Percentiles rank a stretch among this genome's conserved stretches.
Evolutionary conservation across 2,329 filamentous ascomycete genomes (phyloP).

Genomic region (Xylaria sp.): DNA sequence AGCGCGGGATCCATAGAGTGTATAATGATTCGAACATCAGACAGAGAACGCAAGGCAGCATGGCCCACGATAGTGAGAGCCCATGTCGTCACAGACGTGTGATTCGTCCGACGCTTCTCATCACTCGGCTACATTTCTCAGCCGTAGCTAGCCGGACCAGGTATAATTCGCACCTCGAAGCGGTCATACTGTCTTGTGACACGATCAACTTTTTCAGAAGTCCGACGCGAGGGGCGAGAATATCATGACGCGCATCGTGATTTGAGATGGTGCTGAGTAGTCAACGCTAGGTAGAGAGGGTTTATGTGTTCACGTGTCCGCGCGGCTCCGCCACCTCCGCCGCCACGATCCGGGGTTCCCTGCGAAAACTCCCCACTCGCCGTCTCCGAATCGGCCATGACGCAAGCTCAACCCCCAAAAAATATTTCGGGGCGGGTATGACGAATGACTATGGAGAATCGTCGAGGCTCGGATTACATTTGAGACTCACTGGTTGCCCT

Average conservation of each 20-base stretch:
- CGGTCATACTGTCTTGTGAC: slow-evolving; percentile 6
- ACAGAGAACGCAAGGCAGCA: too few species aligned
- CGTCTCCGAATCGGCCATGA: not conserved
- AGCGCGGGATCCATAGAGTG: not conserved
- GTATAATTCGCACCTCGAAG: not conserved
- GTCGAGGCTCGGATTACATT: not conserved
- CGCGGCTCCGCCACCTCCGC: slow-evolving; percentile 18
- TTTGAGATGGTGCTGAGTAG: not conserved
- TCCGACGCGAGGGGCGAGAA: not conserved
- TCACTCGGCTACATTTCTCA: not conserved
- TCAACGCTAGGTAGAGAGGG: not conserved
- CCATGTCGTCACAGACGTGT: not conserved
- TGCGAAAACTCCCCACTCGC: not conserved
- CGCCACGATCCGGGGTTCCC: slow-evolving; percentile 17
- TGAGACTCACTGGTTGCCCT: not conserved
- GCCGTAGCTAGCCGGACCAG: slow-evolving; percentile 14
- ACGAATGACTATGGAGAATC: not conserved
- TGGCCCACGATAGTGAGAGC: slow-evolving; percentile 5
- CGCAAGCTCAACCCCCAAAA: not conserved
- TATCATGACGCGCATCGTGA: slow-evolving; percentile 6
- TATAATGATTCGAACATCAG: too few species aligned
- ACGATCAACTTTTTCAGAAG: not conserved
- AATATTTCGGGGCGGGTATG: not conserved
- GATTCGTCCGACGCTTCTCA: not conserved
- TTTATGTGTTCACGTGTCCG: slow-evolving; percentile 5